Base-by-base conservation (phyloP, 306 rosid species). In the Crotalaria pallida region DNA sequence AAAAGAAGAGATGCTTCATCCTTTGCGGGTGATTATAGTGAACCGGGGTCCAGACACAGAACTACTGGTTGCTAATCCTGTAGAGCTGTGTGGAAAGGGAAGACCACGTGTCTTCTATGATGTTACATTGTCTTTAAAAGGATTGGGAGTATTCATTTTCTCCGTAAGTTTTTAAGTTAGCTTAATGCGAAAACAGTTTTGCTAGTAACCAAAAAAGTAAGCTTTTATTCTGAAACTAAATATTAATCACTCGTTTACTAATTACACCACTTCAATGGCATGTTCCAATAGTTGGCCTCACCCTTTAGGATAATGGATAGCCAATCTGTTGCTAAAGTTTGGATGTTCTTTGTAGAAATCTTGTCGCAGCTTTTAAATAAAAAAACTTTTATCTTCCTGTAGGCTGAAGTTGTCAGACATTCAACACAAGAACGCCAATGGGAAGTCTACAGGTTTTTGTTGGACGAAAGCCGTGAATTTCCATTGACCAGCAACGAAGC, bases 341-440 rank as follows among this genome's bases (percentile, higher is more conserved):
- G 4, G 58, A 58, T 19, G 53, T 70, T 51, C 31, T 58, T 33
- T 73, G 55, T 29, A 43, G 55, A 56, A 72, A 41, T 71, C 41
- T 17, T 23, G 36, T 23, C 1, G 40, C 48, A 52, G 19, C 83
- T 7, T 41, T 38, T 58, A 38, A 59, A 31, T 22, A 12, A 31
- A 60, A 15, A 19, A 16, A 19, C 12, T 16, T 47, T 58, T 15
- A 16, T 11, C 23, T 27, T 19, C 21, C 9, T 74, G 58, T 29
- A 91, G 97, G 97, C 97, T 64, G 97, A 91, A 84, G 80, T 91
- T 58, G 84, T 81, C 17, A 84, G 97, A 80, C 91, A 91, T 80
- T 84, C 89, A 44, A 84, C 96, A 9, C 73, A 74, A 67, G 85
- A 75, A 60, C 90, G 88, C 45, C 93, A 91, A 79, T 91, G 96